Conservation (phyloP, 1,284 basidiomycete species). For the Ustilago cynodontis region DNA sequence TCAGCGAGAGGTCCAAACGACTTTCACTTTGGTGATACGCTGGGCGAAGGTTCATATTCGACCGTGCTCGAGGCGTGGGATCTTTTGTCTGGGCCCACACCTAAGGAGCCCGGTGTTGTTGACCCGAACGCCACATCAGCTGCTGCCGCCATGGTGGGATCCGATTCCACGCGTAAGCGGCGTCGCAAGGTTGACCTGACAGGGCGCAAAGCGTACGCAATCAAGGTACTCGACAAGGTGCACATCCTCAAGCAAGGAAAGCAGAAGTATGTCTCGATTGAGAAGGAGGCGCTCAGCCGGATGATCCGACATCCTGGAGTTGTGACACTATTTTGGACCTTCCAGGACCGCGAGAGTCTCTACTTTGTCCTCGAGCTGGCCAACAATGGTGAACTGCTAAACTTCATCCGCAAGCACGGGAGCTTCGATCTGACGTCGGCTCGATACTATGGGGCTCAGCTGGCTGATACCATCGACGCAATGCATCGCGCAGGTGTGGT, state of each 20-base stretch:
- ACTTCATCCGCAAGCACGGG: slow-evolving; percentile 62
- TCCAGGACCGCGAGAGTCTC: slow-evolving; percentile 67
- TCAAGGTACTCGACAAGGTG: slow-evolving; percentile 69
- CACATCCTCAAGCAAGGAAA: slow-evolving; percentile 70
- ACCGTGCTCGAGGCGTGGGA: slow-evolving; percentile 69
- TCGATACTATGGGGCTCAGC: slow-evolving; percentile 62
- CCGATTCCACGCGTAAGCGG: slow-evolving; percentile 26
- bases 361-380: slow-evolving; percentile 69
- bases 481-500: slow-evolving; percentile 65
- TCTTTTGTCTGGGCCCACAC: slow-evolving; percentile 40
- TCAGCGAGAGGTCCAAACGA: slow-evolving; percentile 58
- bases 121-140: slow-evolving; percentile 47
- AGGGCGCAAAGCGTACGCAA: slow-evolving; percentile 60
- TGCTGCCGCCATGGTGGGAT: slow-evolving; percentile 52
- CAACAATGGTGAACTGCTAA: slow-evolving; percentile 66
- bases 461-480: slow-evolving; percentile 61
- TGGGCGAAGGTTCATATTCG: slow-evolving; percentile 69
- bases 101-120: slow-evolving; percentile 37
- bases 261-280: slow-evolving; percentile 68
- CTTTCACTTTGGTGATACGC: slow-evolving; percentile 67
- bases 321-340: slow-evolving; percentile 67
- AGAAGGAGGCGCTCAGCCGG: slow-evolving; percentile 68
- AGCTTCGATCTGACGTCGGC: slow-evolving; percentile 57
- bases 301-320: slow-evolving; percentile 65
- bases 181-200: slow-evolving; percentile 33